These are phyloP conservation scores for Volvox carteri DNA, from an alignment of 163 green algal species.

Conservation along the genomic window DNA sequence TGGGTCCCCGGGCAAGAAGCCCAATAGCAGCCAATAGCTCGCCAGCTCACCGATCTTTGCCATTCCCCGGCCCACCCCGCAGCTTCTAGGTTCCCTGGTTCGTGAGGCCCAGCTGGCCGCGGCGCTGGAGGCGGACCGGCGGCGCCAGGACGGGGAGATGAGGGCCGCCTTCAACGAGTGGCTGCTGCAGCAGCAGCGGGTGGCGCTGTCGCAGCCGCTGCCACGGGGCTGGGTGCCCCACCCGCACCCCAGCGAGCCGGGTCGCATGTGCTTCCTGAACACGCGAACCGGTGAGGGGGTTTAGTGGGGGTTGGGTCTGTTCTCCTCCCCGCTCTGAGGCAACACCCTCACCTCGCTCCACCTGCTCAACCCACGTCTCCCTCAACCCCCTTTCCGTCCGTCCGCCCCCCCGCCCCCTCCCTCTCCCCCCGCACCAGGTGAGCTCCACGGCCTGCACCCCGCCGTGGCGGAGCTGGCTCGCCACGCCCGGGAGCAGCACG, in stretches of 20 bases:
- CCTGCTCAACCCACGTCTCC: too few species aligned
- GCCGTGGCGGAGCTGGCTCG: conserved; percentile 45
- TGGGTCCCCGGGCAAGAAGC: too few species aligned
- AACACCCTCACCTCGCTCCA: too few species aligned
- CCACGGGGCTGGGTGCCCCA: conserved; percentile 56
- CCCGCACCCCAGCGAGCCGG: conserved; percentile 43
- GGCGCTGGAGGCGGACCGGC: background rate
- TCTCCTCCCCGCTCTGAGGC: too few species aligned
- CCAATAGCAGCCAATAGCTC: too few species aligned
- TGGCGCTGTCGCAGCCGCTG: conserved; percentile 60
- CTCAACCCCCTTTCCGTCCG: too few species aligned
- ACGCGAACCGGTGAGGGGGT: conserved; percentile 45
- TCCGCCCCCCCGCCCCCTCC: background rate
- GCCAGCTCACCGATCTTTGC: too few species aligned
- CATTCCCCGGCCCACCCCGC: too few species aligned
- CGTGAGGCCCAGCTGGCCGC: conserved; percentile 44
- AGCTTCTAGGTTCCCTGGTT: conserved; percentile 48
- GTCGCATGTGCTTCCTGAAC: conserved; percentile 56
- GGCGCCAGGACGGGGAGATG: conserved; percentile 45
- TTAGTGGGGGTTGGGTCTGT: background rate
- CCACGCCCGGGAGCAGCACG: conserved; percentile 37
- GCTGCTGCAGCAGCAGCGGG: conserved; percentile 51
- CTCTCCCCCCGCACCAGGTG: conserved; percentile 9
- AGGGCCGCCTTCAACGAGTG: conserved; percentile 35
- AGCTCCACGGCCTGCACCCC: conserved; percentile 57